Conservation (phyloP, 2,329 filamentous ascomycete genomes). For the Botrytis galanthina region DNA sequence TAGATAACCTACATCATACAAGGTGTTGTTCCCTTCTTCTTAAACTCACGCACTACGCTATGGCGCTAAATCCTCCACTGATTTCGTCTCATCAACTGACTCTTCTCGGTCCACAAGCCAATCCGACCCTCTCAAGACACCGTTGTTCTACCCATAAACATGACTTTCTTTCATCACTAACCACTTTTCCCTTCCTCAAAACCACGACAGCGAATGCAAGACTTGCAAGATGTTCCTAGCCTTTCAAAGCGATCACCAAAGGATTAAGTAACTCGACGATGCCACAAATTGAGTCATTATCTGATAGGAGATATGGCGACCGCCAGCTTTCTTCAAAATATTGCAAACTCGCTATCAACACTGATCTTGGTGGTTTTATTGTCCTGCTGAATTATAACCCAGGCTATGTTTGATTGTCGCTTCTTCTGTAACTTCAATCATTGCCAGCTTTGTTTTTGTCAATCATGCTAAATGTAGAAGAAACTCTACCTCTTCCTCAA, state of each 20-base stretch:
- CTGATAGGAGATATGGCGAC: neutral
- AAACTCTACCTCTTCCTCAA: neutral
- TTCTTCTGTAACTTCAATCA: neutral
- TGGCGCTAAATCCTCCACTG: too few species aligned
- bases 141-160: neutral
- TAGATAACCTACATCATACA: neutral
- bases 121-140: neutral
- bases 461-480: rapidly evolving
- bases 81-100: neutral
- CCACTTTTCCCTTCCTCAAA: neutral
- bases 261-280: neutral
- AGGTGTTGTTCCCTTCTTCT: neutral
- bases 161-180: neutral
- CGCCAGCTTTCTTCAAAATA: neutral
- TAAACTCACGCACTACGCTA: neutral
- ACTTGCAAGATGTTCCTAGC: rapidly evolving
- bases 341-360: neutral
- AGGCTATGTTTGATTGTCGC: neutral
- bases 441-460: neutral
- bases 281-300: neutral
- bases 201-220: rapidly evolving
- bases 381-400: neutral
- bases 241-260: neutral
- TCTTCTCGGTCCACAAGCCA: neutral
- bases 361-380: neutral